These are phyloP conservation scores for Pseudogymnoascus sp. DNA, from an alignment of 2,329 filamentous ascomycete genomes.

Conservation along the genomic window DNA sequence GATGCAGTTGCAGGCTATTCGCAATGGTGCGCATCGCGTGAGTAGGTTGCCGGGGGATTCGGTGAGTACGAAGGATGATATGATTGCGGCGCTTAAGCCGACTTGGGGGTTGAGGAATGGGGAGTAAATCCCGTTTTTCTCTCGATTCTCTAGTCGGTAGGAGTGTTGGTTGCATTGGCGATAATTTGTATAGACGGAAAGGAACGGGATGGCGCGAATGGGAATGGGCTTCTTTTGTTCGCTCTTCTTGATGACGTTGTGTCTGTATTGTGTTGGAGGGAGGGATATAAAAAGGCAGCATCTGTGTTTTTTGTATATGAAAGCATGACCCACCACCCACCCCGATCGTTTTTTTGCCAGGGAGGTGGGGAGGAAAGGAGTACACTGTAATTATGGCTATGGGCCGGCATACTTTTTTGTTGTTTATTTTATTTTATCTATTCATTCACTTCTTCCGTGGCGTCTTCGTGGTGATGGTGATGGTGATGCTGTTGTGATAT, in stretches of 20 bases:
- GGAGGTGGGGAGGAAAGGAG: not conserved
- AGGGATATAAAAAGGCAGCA: not conserved
- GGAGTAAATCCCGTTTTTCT: not conserved
- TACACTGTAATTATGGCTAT: not conserved
- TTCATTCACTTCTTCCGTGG: not conserved
- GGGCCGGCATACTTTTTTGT: not conserved
- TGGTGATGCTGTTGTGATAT: not conserved
- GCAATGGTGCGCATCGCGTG: constrained; percentile 62
- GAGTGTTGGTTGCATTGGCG: not conserved
- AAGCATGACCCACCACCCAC: not conserved
- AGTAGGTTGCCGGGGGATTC: constrained; percentile 58
- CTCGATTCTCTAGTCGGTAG: no score
- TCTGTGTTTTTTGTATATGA: not conserved
- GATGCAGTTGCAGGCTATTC: constrained; percentile 51
- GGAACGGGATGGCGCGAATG: not conserved
- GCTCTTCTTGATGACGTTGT: not conserved
- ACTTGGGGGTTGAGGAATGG: constrained; percentile 30
- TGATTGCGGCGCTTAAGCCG: constrained; percentile 39
- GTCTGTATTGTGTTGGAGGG: not conserved
- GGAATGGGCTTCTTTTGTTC: not conserved
- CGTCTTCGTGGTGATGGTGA: not conserved
- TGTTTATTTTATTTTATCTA: not conserved
- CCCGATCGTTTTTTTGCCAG: not conserved
- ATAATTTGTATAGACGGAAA: not conserved
- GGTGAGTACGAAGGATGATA: constrained; percentile 58